phyloP scores from a whole-genome alignment of 805 yeast species.

The Wickerhamomyces canadensis region DNA sequence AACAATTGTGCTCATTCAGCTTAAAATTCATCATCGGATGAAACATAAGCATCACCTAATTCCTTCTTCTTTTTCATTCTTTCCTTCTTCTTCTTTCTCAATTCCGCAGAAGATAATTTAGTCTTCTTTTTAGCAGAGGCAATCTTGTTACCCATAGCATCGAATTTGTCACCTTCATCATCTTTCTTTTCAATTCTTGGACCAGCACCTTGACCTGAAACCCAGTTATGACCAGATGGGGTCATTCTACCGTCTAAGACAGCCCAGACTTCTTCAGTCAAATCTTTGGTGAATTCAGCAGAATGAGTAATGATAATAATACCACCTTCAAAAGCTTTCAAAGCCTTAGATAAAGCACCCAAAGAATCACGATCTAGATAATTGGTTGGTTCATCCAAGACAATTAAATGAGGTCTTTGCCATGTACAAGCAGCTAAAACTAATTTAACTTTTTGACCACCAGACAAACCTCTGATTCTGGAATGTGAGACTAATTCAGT shows the following conservation, averaged over 20 bases:
- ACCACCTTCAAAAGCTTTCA: conserved; percentile 99
- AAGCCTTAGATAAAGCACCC: conserved; percentile 98
- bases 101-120: conserved; percentile 97
- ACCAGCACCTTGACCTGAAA: conserved; percentile 99
- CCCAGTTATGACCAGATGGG: conserved; percentile 99
- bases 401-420: conserved; percentile 99
- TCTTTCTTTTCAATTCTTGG: conserved; percentile 98
- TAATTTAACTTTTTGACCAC: conserved; percentile 99
- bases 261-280: conserved; percentile 99
- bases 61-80: conserved; percentile 99
- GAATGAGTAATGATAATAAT: conserved; percentile 99
- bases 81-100: conserved; percentile 99
- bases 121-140: conserved; percentile 92
- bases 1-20: conserved; percentile 4
- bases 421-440: conserved; percentile 99
- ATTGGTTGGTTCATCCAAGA: conserved; percentile 98
- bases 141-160: conserved; percentile 99
- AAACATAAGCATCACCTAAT: conserved; percentile 98
- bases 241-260: conserved; percentile 97
- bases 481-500: conserved; percentile 99
- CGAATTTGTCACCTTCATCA: conserved; percentile 95
- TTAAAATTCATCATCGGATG: conserved; percentile 89
- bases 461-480: conserved; percentile 99
- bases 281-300: conserved; percentile 99
- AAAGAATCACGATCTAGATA: conserved; percentile 97